These are phyloP conservation scores for Sarocladium strictum DNA, from an alignment of 2,329 filamentous ascomycete species.

Conservation along the genomic window DNA sequence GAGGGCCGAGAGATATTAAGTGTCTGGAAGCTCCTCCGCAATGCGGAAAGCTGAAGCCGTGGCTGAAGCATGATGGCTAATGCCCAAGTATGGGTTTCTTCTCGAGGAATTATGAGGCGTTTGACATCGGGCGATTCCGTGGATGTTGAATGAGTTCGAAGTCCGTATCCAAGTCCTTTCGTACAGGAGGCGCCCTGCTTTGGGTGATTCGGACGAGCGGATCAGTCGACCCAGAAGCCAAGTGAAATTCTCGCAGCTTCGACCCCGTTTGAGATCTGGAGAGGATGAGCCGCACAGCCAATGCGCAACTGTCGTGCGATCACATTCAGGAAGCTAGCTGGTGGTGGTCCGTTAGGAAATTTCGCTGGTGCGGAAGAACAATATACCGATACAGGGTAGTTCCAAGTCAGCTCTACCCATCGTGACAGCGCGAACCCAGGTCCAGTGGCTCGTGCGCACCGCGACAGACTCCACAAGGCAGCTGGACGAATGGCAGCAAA, in stretches of 20 bases:
- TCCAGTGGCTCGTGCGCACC: background rate
- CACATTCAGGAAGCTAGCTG: background rate
- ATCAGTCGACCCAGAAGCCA: background rate
- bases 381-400: constrained; percentile 2
- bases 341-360: constrained; percentile 1
- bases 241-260: background rate
- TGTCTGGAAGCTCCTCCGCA: constrained; percentile 22
- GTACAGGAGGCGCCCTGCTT: too few relatives aligned
- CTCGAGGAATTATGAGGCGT: background rate
- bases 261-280: background rate
- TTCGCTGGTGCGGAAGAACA: constrained; percentile 5
- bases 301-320: constrained; percentile 1
- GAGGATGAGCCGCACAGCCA: background rate
- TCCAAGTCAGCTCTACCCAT: background rate
- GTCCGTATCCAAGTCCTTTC: too few relatives aligned
- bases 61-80: constrained; percentile 23
- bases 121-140: constrained; percentile 15
- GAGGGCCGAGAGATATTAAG: constrained; percentile 21
- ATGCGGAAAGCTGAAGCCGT: constrained; percentile 22
- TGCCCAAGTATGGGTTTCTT: constrained; percentile 6
- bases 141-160: constrained; percentile 4
- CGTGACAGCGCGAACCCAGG: background rate
- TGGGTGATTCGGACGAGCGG: background rate
- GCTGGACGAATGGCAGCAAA: constrained; percentile 4
- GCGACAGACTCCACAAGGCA: background rate